These are phyloP conservation scores for Suillus brevipes DNA, from an alignment of 768 basidiomycete species.

Conservation along the genomic window DNA sequence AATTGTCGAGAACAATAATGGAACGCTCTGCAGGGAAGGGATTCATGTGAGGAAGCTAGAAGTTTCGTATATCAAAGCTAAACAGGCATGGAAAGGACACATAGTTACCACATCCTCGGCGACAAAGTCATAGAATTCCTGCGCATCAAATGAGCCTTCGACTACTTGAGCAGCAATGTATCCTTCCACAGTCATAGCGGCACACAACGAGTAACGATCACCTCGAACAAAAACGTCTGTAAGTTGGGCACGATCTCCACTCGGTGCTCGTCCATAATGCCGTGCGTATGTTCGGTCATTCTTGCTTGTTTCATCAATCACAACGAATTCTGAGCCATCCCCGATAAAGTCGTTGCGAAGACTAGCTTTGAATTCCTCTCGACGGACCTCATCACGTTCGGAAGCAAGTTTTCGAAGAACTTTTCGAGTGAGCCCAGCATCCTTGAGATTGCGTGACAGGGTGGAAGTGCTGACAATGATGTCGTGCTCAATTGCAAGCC, in stretches of 20 bases:
- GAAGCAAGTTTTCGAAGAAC: constrained; percentile 9
- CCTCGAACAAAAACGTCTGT: constrained; percentile 28
- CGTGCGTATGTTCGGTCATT: constrained; percentile 21
- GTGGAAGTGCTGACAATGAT: constrained; percentile 19
- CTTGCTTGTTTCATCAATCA: constrained; percentile 36
- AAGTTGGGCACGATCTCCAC: constrained; percentile 11
- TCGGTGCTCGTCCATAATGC: constrained; percentile 5
- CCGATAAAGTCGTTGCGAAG: constrained; percentile 10
- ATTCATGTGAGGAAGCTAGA: background rate
- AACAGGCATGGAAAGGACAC: background rate
- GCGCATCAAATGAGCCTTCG: background rate
- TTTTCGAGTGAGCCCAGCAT: constrained; percentile 15
- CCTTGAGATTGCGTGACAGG: constrained; percentile 18
- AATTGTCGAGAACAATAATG: background rate
- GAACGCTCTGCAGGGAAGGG: background rate
- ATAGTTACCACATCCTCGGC: background rate
- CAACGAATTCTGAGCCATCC: constrained; percentile 22
- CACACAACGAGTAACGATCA: constrained; percentile 31
- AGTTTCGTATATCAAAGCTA: too few relatives aligned
- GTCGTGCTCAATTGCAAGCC: constrained; percentile 25
- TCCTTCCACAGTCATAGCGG: constrained; percentile 28
- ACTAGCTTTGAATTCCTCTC: constrained; percentile 17
- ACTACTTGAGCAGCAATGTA: background rate
- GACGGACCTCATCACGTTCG: constrained; percentile 7
- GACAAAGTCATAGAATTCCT: background rate